Evolutionary conservation across 2,329 filamentous ascomycete genomes (phyloP).

Genomic region (Apiospora koreana): DNA sequence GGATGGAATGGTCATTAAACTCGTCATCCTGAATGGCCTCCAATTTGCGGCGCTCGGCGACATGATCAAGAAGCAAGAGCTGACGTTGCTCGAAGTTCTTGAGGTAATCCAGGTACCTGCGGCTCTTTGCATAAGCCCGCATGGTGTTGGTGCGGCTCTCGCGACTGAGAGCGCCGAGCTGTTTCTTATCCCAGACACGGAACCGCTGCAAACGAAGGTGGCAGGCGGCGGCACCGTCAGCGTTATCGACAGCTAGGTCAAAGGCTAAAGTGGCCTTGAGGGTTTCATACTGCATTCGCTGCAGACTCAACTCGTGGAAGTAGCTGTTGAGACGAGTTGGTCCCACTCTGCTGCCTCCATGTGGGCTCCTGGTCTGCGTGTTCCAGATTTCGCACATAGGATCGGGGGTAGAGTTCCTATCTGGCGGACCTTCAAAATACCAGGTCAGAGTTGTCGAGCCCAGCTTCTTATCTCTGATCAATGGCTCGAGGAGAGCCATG

Average conservation of each 20-base stretch:
- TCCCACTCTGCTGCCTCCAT: too few species aligned
- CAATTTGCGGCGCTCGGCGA: background rate
- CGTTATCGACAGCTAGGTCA: background rate
- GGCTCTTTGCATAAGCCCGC: background rate
- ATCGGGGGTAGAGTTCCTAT: background rate
- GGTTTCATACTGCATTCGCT: background rate
- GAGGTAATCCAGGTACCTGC: background rate
- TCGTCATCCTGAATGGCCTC: too few species aligned
- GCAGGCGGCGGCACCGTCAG: background rate
- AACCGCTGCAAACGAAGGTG: background rate
- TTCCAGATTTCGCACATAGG: background rate
- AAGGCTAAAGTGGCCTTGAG: background rate
- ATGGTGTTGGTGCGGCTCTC: background rate
- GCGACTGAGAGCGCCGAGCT: background rate
- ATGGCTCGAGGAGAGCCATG: background rate
- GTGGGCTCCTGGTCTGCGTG: too few species aligned
- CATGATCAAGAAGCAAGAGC: too few species aligned
- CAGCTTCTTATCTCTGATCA: background rate
- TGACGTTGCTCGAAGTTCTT: too few species aligned
- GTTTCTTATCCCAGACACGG: background rate
- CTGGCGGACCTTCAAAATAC: background rate
- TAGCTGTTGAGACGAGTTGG: background rate
- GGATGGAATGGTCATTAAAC: too few species aligned
- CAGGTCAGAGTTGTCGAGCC: background rate
- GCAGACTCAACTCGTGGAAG: background rate